Evolutionary conservation across 2,329 filamentous ascomycete genomes (phyloP), one percentile per base, ranked within the genome.

Genomic region (Chaetothyriales sp.): DNA sequence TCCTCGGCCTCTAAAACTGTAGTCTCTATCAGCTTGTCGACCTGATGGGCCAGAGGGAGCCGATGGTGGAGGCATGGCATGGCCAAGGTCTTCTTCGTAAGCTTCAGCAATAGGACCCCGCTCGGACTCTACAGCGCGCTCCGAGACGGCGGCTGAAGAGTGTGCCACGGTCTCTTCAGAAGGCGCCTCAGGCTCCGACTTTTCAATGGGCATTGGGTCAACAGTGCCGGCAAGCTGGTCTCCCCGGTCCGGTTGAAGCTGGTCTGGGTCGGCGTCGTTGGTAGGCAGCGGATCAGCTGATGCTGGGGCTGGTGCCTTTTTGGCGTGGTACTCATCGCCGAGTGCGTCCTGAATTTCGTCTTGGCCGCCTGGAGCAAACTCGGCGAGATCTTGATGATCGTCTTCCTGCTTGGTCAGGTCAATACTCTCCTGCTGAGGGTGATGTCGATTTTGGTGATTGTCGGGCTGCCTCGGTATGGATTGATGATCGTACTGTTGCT

Each of bases 341-440:
- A 61, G 55, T 9, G 58, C 60, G 50, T 67, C 61, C 43, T 60
- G 58, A 48, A 64, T 51, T 46, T 67, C 64, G 45, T 64, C 62
- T 53, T 66, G 66, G 51, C 64, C 63, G 18, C 64, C 64, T 33
- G 65, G 64, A 28, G 60, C 59, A 25, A 66, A 60, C 45, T 68
- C 67, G 48, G 65, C 61, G 49, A 68, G 62, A 49, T 65, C 58
- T 33, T 64, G 62, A 52, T 51, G 48, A 29, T 52, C 43, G n/a
- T 52, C 50, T 19, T 49, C 47, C 40, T 47, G 45, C 47, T 55
- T 51, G 47, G 54, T 53, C 20, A 25, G n/a, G 22, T 46, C 44
- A 25, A 33, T 45, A 46, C 49, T 56, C 49, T 54, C 56, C 51
- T 62, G 59, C 33, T 2, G 54, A 29, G 20, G 58, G 54, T 18